Base-by-base conservation (phyloP, 2,329 filamentous ascomycete genomes). In the Calonectria ilicicola region DNA sequence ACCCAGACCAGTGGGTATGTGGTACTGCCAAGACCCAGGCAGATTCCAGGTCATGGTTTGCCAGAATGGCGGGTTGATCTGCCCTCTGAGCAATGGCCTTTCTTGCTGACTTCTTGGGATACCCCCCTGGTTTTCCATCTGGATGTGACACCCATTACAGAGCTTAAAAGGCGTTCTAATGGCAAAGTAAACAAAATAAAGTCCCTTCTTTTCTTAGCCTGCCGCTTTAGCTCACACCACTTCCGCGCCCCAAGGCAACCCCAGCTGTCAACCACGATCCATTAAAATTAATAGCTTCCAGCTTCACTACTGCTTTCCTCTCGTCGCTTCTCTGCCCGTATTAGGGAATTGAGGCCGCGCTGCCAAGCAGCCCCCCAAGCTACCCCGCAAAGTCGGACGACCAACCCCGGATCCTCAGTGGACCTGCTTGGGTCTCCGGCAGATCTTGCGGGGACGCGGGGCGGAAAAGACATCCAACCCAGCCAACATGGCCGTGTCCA, bases 331-430 rank as follows among this genome's bases (percentile, higher is more conserved):
- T 77, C 69, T 51, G 44, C 65, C 78, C 74, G 46, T 75, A 77
- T 76, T 47, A 66, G 78, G 78, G 72, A 79, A 56, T 77, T 51
- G 32, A 35, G 32, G 32, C 75, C 73, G 38, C 62, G 27, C 63
- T 38, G 75, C 75, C 74, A 79, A 74, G 74, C 60, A 32, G 65
- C 44, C 40, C 65, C 27, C 42, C 64, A 49, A 64, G 27, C 60
- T 79, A 79, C 78, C 78, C 78, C 78, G 76, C 78, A 79, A 60
- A 77, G 65, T 76, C 75, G 71, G 72, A 72, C 71, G 71, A 72
- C 51, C 42, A 73, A 60, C 74, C 73, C 72, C 69, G 67, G 69
- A 72, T 73, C 66, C 46, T 65, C 69, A 47, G 69, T 67, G 63
- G 72, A 72, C 44, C 46, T 64, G 44, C 44, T 40, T 70, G 32